phyloP scores from a whole-genome alignment of 331 rosid species.

The Spiraea crenata region DNA sequence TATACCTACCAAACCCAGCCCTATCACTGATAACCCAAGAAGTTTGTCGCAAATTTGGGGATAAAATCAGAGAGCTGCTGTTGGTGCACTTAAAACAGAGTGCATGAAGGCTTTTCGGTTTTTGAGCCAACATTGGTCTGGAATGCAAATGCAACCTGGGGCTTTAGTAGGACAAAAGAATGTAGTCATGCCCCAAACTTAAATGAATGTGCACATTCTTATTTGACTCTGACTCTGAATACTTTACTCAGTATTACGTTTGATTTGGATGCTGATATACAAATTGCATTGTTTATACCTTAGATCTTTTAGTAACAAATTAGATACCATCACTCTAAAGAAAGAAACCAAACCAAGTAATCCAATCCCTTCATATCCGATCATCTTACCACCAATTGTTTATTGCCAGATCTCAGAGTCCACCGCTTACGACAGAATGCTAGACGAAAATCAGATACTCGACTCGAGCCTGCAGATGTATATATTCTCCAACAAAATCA shows the following conservation, averaged over 20 bases:
- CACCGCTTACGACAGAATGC: constrained; percentile 15
- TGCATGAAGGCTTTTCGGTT: too few relatives aligned
- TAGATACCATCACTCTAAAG: not conserved
- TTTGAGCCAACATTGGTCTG: too few relatives aligned
- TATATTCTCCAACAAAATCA: not conserved
- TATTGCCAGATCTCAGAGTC: not conserved
- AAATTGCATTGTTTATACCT: not conserved
- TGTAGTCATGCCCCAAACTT: not conserved
- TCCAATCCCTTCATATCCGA: not conserved
- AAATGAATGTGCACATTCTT: not conserved
- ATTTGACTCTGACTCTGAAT: not conserved
- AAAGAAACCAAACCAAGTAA: not conserved
- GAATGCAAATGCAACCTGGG: too few relatives aligned
- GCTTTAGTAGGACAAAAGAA: too few relatives aligned
- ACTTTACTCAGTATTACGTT: too few relatives aligned
- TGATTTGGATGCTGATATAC: too few relatives aligned
- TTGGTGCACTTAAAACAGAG: too few relatives aligned
- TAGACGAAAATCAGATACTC: constrained; percentile 11
- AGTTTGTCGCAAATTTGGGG: too few relatives aligned
- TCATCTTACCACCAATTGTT: not conserved
- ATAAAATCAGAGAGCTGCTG: too few relatives aligned
- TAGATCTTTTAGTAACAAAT: not conserved
- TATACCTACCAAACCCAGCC: too few relatives aligned
- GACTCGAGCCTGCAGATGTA: not conserved
- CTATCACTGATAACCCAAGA: too few relatives aligned